Evolutionary conservation across 2,329 filamentous ascomycete genomes (phyloP).

Genomic region (Orbilia quercus): DNA sequence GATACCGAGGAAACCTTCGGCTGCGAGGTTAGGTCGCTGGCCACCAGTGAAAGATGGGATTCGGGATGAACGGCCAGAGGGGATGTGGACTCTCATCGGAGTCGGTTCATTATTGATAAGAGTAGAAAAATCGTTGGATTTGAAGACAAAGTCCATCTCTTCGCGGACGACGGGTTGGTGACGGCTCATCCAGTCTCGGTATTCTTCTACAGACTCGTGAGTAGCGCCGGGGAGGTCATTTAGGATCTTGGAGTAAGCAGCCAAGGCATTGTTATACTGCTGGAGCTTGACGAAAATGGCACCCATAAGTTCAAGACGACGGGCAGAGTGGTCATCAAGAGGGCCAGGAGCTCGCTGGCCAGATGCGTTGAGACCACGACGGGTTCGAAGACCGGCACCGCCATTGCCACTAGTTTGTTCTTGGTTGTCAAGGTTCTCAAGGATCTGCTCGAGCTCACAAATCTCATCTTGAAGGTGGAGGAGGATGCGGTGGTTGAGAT

Average conservation of each 20-base stretch:
- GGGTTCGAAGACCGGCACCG: slow-evolving; percentile 59
- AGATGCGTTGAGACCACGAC: slow-evolving; percentile 55
- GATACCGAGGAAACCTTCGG: slow-evolving; percentile 37
- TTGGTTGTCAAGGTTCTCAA: slow-evolving; percentile 73
- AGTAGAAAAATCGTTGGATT: slow-evolving; percentile 48
- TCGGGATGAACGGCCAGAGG: slow-evolving; percentile 39
- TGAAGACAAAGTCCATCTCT: slow-evolving; percentile 55
- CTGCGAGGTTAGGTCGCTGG: slow-evolving; percentile 23
- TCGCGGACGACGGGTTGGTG: slow-evolving; percentile 51
- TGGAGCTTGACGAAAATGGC: slow-evolving; percentile 59
- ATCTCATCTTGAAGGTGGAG: slow-evolving; percentile 88
- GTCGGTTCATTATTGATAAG: slow-evolving; percentile 32
- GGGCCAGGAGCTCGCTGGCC: slow-evolving; percentile 47
- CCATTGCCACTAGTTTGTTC: slow-evolving; percentile 61
- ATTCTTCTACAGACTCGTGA: slow-evolving; percentile 34
- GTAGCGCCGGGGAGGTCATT: slow-evolving; percentile 47
- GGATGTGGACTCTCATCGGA: slow-evolving; percentile 48
- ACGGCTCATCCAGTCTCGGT: slow-evolving; percentile 47
- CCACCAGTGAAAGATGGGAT: slow-evolving; percentile 32
- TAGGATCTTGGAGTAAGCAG: slow-evolving; percentile 51
- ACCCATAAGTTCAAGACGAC: slow-evolving; percentile 58
- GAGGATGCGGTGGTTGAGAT: slow-evolving; percentile 82
- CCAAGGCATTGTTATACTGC: slow-evolving; percentile 57
- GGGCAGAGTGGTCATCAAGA: slow-evolving; percentile 47
- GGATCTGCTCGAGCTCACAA: slow-evolving; percentile 79